Evolutionary conservation across 345 rosid genomes (phyloP).

Genomic region (Hypericum androsaemum): DNA sequence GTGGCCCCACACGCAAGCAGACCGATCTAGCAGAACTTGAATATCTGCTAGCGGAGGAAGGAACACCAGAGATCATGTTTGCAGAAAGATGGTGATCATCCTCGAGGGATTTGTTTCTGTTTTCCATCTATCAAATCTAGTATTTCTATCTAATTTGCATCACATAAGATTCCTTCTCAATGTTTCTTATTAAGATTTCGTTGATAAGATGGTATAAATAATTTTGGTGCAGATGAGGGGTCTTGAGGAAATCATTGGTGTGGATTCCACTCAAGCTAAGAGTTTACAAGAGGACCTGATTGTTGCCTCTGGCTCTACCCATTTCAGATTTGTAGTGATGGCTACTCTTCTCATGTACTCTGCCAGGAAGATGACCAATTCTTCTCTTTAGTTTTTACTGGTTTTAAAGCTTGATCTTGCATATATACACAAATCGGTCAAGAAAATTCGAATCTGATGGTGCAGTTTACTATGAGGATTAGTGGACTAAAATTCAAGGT

Average conservation of each 20-base stretch:
- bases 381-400: no score
- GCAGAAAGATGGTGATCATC: conserved; percentile 57
- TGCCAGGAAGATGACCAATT: no score
- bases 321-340: conserved; percentile 16
- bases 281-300: conserved; percentile 31
- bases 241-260: conserved; percentile 68
- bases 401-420: no score
- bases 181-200: conserved; percentile 4
- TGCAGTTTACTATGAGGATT: no score
- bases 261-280: conserved; percentile 86
- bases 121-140: neutral
- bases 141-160: neutral
- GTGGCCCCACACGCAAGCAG: conserved; percentile 88
- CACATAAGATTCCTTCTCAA: conserved; percentile 5
- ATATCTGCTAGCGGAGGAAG: conserved; percentile 63
- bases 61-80: conserved; percentile 66
- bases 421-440: no score
- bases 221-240: conserved; percentile 40
- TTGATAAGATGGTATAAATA: no score
- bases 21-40: conserved; percentile 59
- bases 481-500: no score
- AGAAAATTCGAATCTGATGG: no score
- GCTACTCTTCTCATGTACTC: no score
- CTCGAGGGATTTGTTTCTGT: neutral
- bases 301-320: conserved; percentile 28